Evolutionary conservation across 2,329 filamentous ascomycete species (phyloP), one percentile per base, ranked within the genome.

Genomic region (Tolypocladium tropicale): DNA sequence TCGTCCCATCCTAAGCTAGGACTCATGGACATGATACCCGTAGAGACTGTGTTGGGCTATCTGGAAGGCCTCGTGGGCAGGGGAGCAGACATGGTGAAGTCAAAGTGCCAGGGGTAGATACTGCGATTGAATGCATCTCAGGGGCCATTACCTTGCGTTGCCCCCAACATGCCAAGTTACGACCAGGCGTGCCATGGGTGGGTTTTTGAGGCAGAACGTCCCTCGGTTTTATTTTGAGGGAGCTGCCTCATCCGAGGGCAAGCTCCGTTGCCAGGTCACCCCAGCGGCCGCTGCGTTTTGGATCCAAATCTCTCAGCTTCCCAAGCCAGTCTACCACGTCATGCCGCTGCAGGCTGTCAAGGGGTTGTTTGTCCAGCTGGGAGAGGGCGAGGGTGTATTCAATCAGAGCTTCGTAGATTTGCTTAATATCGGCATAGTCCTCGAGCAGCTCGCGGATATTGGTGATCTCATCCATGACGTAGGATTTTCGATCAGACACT

Each of bases 351-450:
- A 73, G 67, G 2, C 59, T 56, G 11, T 61, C 61, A 3, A 68
- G 77, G 57, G 69, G 65, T 50, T 72, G 64, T 70, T 72, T 70
- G 63, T 78, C 78, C 58, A 88, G 65, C n/a, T 70, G 69, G 55
- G 76, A 78, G n/a, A 88, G 70, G 34, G 76, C 73, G 33, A 86
- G 67, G 1, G 85, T 85, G 65, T 90, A 91, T 59, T 90, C 83
- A 28, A 97, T 78, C 53, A 97, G 75, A 6, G 87, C 87, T 70
- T 95, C 89, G 67, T 96, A 95, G 49, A 96, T 88, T 82, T 90
- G 94, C 72, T 96, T 95, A 69, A 75, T 68, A 53, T 79, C 73
- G 4, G 67, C 59, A 59, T 81, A 92, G 60, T 81, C 83, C 56
- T 82, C 76, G 4, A 85, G 66, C 16, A 87, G 71, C 53, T 86